These are phyloP conservation scores for Garcia nutans DNA, from an alignment of 345 rosid species.

Conservation along the genomic window DNA sequence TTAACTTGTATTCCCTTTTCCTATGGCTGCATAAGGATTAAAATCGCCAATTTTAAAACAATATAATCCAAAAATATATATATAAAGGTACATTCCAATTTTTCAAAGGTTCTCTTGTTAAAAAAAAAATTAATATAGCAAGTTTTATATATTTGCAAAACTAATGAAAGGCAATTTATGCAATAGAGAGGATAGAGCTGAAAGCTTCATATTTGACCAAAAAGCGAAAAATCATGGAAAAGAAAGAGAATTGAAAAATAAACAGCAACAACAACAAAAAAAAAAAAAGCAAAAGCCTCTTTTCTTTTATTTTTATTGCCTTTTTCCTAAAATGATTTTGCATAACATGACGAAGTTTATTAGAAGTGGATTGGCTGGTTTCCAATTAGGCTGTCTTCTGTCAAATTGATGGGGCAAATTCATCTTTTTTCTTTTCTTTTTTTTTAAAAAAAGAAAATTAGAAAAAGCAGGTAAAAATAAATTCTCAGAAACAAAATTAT, in stretches of 20 bases:
- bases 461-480: neutral
- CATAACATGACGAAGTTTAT: neutral
- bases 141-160: no score
- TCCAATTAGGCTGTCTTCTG: neutral
- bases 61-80: no score
- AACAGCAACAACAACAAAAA: no score
- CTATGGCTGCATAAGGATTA: no score
- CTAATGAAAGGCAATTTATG: neutral
- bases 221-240: neutral
- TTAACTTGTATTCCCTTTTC: no score
- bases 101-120: no score
- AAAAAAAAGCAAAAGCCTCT: neutral
- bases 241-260: neutral
- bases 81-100: no score
- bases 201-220: neutral
- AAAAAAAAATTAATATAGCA: no score
- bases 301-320: neutral
- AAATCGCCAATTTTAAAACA: no score
- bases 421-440: no score
- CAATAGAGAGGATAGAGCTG: neutral
- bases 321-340: neutral
- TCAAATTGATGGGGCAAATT: neutral
- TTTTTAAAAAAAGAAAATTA: no score
- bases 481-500: neutral
- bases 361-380: neutral